These are phyloP conservation scores for Skeletonema costatum DNA, from an alignment of 108 stramenopile species.

Conservation along the genomic window DNA sequence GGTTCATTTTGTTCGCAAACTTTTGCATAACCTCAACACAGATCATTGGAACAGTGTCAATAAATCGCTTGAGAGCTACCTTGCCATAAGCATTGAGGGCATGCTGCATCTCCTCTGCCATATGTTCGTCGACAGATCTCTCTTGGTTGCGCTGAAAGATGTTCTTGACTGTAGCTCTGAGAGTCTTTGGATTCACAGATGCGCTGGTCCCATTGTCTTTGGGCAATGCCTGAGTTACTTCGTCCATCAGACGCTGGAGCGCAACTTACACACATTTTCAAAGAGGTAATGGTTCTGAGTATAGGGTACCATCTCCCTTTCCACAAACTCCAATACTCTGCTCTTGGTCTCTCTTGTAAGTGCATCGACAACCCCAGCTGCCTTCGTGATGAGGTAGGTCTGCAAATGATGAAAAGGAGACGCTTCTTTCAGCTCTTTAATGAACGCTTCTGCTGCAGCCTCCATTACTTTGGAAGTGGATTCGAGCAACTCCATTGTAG, in stretches of 20 bases:
- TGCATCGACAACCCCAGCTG: slow-evolving; percentile 22
- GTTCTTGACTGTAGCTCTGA: slow-evolving; percentile 51
- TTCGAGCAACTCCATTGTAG: slow-evolving; percentile 34
- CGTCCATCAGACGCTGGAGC: slow-evolving; percentile 53
- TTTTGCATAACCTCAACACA: slow-evolving; percentile 47
- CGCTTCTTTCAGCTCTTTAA: slow-evolving; percentile 34
- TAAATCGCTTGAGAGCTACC: slow-evolving; percentile 64
- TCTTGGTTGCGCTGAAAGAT: slow-evolving; percentile 59
- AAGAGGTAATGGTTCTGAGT: slow-evolving; percentile 72
- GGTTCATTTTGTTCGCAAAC: slow-evolving; percentile 24
- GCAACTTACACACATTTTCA: slow-evolving; percentile 51
- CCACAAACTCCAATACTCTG: slow-evolving; percentile 55
- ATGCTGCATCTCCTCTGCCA: slow-evolving; percentile 76
- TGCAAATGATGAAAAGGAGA: slow-evolving; percentile 26
- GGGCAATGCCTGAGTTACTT: slow-evolving; percentile 51
- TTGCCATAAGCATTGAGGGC: slow-evolving; percentile 64
- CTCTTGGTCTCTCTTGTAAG: slow-evolving; percentile 30
- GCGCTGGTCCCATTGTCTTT: slow-evolving; percentile 38
- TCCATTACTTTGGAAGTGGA: slow-evolving; percentile 33
- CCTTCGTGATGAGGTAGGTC: slow-evolving; percentile 23
- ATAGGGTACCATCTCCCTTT: slow-evolving; percentile 60
- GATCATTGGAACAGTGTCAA: slow-evolving; percentile 77
- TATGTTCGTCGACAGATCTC: slow-evolving; percentile 52
- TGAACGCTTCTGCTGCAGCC: slow-evolving; percentile 23
- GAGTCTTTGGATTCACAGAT: slow-evolving; percentile 37